Percentiles rank a stretch among this genome's conserved stretches.
Conservation (phyloP, 352 stramenopile genomes). For the Phytophthora ohioensis region DNA sequence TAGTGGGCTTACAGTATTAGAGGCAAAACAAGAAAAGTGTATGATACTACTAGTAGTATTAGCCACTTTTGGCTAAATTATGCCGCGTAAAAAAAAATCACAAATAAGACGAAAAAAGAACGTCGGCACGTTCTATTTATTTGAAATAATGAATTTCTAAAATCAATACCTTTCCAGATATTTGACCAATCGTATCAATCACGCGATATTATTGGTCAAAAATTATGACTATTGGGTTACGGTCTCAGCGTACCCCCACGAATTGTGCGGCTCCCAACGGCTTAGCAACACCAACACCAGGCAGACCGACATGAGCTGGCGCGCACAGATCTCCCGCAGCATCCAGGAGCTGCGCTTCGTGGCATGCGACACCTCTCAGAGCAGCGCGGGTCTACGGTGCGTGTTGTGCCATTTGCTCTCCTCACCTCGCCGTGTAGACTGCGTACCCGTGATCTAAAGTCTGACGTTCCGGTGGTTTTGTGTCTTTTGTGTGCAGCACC, state of each 20-base stretch:
- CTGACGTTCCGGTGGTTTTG: constrained; percentile 18
- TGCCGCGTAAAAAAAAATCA: no score
- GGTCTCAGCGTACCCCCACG: not conserved
- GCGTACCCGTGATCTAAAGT: not conserved
- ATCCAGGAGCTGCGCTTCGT: constrained; percentile 89
- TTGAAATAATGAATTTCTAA: no score
- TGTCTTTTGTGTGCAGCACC: constrained; percentile 44
- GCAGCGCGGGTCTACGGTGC: constrained; percentile 83
- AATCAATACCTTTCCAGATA: not conserved
- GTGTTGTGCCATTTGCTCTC: constrained; percentile 17
- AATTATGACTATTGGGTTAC: not conserved
- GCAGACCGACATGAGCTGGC: constrained; percentile 79
- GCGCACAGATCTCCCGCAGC: constrained; percentile 88
- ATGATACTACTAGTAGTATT: no score
- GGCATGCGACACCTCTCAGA: constrained; percentile 84
- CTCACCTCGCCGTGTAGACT: not conserved
- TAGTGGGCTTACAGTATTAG: no score
- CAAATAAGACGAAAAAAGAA: no score
- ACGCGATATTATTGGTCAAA: not conserved
- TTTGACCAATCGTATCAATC: not conserved
- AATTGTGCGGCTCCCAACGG: constrained; percentile 23
- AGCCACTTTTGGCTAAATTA: no score
- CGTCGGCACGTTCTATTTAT: no score
- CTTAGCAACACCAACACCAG: constrained; percentile 8
- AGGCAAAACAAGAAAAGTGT: no score